Evolutionary conservation across 495 filamentous ascomycete species (phyloP).

Genomic region (Podospora appendiculata): DNA sequence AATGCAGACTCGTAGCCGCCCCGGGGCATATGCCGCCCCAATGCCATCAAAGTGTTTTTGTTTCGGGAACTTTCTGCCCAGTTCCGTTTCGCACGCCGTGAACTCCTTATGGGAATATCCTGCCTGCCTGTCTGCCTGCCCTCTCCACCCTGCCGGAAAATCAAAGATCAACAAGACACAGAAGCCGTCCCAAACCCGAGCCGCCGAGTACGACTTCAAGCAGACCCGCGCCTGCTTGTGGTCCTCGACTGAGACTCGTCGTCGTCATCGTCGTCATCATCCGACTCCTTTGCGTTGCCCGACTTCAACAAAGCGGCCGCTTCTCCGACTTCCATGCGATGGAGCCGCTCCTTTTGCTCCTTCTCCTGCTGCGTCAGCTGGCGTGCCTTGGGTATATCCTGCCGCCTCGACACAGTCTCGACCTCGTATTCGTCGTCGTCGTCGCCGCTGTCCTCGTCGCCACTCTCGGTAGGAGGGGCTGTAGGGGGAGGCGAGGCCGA

Average conservation of each 20-base stretch:
- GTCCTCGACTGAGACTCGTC: slow-evolving; percentile 12
- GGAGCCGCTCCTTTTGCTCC: slow-evolving; percentile 42
- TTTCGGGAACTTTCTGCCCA: neutral
- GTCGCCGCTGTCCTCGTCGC: slow-evolving; percentile 42
- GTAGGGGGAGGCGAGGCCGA: slow-evolving; percentile 13
- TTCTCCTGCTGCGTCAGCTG: slow-evolving; percentile 17
- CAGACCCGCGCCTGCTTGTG: no score
- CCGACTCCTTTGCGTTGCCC: slow-evolving; percentile 1
- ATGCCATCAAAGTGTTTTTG: no score
- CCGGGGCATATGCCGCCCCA: no score
- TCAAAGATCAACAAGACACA: neutral
- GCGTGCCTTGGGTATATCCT: slow-evolving; percentile 14
- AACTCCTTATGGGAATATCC: neutral
- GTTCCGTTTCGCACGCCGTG: neutral
- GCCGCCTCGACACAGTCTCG: slow-evolving; percentile 31
- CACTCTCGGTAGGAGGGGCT: slow-evolving; percentile 25
- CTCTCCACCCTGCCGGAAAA: neutral
- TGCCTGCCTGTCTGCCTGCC: neutral
- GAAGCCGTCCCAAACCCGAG: neutral
- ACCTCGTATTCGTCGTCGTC: slow-evolving; percentile 45
- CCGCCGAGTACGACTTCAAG: no score
- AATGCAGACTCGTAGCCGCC: neutral
- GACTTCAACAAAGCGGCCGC: slow-evolving; percentile 38
- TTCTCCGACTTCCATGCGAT: slow-evolving; percentile 49
- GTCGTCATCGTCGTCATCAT: slow-evolving; percentile 26